Base-by-base conservation (phyloP, 371 early-diverging fungal genomes). In the Capillidium rhysosporum region DNA sequence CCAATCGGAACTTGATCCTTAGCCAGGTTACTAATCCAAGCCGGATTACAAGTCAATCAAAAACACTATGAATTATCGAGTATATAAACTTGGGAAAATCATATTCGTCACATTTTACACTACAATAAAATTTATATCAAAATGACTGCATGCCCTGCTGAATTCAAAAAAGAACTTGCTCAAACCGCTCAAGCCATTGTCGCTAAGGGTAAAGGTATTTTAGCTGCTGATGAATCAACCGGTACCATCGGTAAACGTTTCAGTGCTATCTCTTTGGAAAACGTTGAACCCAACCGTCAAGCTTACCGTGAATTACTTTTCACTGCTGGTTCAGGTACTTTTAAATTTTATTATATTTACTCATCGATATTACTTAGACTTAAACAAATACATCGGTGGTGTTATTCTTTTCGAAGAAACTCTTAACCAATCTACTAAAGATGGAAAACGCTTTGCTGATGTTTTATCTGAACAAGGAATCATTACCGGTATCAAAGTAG, bases 351-450 rank as follows among this genome's bases (percentile, higher is more conserved):
- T 24, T 7, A 12, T 9, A 7, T 43, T 18, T 16, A 14, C 7
- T 14, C 9, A 16, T 51, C 16, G 18, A 18, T 31, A 31, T 34
- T 24, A 7, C 18, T 30, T 40, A 53, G 72, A 75, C 25, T 62
- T 70, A 43, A 60, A 56, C 46, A 49, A 69, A 40, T 72, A 72
- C 60, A 55, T 82, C 44, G 75, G 79, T 30, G 82, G 80, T 29
- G 79, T 73, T 44, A 82, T 82, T 60, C 61, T 82, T 25, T 72
- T 68, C 61, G 79, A 77, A 59, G 82, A 82, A 59, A 80, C 80
- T 12, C 67, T 82, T 38, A 59, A 52, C 56, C 77, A 77, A 57
- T 66, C 61, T 56, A 60, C 69, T 46, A 54, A 51, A n/a, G 59
- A 59, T 54, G 80, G 77, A 40, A 65, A 53, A 23, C 60, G 58